Conservation (phyloP, 1,284 basidiomycete genomes). For the Earliella scabrosa region DNA sequence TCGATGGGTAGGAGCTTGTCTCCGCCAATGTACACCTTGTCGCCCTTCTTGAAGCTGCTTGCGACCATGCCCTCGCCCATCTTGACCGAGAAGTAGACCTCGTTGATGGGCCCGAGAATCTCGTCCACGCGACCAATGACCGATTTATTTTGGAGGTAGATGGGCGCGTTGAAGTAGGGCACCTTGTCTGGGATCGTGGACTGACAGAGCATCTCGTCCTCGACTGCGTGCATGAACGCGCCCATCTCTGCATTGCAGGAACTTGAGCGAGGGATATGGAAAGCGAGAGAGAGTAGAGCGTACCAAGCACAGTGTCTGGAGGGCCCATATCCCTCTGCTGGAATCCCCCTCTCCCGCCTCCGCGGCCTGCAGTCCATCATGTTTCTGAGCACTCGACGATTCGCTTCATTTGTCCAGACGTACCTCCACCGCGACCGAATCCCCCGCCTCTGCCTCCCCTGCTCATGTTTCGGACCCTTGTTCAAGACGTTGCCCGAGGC, state of each 20-base stretch:
- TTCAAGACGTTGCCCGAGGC: neutral
- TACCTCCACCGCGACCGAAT: constrained; percentile 32
- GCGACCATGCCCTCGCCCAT: constrained; percentile 98
- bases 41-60: constrained; percentile 94
- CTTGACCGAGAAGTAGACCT: constrained; percentile 98
- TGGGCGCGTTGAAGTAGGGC: constrained; percentile 99
- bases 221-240: constrained; percentile 91
- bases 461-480: constrained; percentile 25
- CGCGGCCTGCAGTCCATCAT: constrained; percentile 20
- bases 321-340: constrained; percentile 79
- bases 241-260: constrained; percentile 71
- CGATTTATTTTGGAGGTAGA: constrained; percentile 98
- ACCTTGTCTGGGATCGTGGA: constrained; percentile 89
- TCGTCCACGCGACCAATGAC: constrained; percentile 96
- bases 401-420: neutral
- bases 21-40: constrained; percentile 96
- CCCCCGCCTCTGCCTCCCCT: constrained; percentile 32
- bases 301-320: constrained; percentile 85
- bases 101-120: constrained; percentile 97
- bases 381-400: neutral
- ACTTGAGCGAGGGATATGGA: neutral
- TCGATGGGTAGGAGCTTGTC: constrained; percentile 98
- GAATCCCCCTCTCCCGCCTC: constrained; percentile 46
- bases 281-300: constrained; percentile 22
- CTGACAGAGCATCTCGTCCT: constrained; percentile 97